Conservation (phyloP, 805 yeast genomes). For the Wickerhamiella azymoides region DNA sequence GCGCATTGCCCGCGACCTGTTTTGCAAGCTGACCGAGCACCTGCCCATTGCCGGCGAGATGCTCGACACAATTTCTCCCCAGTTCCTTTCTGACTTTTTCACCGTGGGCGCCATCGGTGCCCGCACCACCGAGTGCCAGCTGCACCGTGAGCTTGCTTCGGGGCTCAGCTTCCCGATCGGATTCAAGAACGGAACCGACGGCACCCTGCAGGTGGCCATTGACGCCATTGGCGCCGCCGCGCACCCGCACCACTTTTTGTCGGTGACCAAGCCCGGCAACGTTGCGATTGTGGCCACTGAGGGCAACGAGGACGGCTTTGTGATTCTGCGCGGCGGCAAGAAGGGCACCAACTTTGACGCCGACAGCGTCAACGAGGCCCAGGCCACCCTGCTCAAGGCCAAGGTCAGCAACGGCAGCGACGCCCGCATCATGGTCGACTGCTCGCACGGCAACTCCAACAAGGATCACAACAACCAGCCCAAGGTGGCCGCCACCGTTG, state of each 20-base stretch:
- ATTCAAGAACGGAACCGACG: slow-evolving; percentile 96
- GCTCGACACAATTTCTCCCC: slow-evolving; percentile 96
- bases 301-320: slow-evolving; percentile 82
- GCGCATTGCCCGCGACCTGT: slow-evolving; percentile 74
- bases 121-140: slow-evolving; percentile 95
- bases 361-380: slow-evolving; percentile 52
- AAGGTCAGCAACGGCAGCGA: slow-evolving; percentile 25
- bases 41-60: slow-evolving; percentile 94
- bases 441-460: slow-evolving; percentile 91
- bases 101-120: slow-evolving; percentile 98
- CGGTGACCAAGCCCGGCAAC: slow-evolving; percentile 91
- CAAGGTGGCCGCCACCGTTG: slow-evolving; percentile 61
- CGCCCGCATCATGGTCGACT: slow-evolving; percentile 82
- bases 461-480: slow-evolving; percentile 92
- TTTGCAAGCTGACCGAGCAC: slow-evolving; percentile 58
- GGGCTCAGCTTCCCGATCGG: slow-evolving; percentile 97
- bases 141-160: slow-evolving; percentile 92
- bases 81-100: slow-evolving; percentile 82
- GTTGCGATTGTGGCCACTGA: slow-evolving; percentile 93
- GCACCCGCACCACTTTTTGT: slow-evolving; percentile 84
- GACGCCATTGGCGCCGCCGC: slow-evolving; percentile 90
- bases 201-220: slow-evolving; percentile 82
- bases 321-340: slow-evolving; percentile 92
- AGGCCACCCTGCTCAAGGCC: slow-evolving; percentile 39
- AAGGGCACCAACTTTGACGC: slow-evolving; percentile 82